Evolutionary conservation across 2,329 filamentous ascomycete genomes (phyloP), one percentile per base, ranked within the genome.

Genomic region (Talaromyces albobiverticillius): DNA sequence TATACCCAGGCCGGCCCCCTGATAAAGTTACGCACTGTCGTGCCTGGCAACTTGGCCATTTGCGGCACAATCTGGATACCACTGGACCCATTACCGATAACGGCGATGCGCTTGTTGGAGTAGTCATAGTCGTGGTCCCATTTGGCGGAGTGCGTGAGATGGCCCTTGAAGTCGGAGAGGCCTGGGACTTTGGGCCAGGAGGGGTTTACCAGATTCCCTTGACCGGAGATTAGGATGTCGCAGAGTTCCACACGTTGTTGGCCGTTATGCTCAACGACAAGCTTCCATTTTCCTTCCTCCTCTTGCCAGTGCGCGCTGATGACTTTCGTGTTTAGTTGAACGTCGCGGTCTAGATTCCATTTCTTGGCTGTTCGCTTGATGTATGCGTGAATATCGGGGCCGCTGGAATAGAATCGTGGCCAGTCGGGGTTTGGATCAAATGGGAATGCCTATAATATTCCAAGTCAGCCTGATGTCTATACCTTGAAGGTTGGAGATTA

Each of bases 31-130:
- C 41, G 73, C 73, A 2, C 63, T 68, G 1, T 62, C 76, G 4
- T 70, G 81, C 2, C 67, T n/a, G n/a, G n/a, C 13, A 43, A 25
- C 57, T 52, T 46, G 50, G 54, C 60, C 55, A 64, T 31, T 22
- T 57, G 53, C 25, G 62, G 64, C 2, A 70, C 59, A 29, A 73
- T 71, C 52, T 75, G 73, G 13, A 74, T 72, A 1, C 64, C 70
- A 3, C 65, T 69, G 1, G 59, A 59, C 1, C 64, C 63, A 31
- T 62, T 64, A 4, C 63, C 63, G 26, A 65, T 63, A 0, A 66
- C 57, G 1, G 58, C 63, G 25, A 65, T 59, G 2, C 56, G 53
- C 43, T 65, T 65, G 29, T 55, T 40, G 1, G 47, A 41, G 46
- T 56, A 64, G 38, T 64, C 58, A 14, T 59, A 62, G 2, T 41